Evolutionary conservation across 768 basidiomycete species (phyloP).

Genomic region (Tulasnella sp.): DNA sequence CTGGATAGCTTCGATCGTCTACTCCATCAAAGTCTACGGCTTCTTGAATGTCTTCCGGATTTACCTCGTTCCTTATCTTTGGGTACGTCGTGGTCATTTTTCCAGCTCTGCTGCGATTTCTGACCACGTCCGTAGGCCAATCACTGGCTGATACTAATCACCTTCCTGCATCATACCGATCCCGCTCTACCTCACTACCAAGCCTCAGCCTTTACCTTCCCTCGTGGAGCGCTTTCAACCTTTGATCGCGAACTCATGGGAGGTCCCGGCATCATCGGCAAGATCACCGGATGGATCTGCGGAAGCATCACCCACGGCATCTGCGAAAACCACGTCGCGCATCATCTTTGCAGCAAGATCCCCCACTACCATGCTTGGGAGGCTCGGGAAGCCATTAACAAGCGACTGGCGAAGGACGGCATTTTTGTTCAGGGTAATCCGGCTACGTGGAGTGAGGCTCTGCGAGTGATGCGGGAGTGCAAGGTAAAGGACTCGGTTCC

Average conservation of each 20-base stretch:
- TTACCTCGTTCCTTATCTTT: conserved; percentile 59
- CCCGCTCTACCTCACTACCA: conserved; percentile 94
- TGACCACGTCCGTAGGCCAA: conserved; percentile 56
- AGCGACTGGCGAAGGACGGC: conserved; percentile 65
- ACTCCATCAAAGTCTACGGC: conserved; percentile 62
- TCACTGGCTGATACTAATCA: conserved; percentile 96
- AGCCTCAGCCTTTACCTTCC: conserved; percentile 85
- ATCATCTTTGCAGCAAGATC: conserved; percentile 94
- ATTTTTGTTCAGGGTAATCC: conserved; percentile 69
- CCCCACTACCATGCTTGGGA: conserved; percentile 98
- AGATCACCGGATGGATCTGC: conserved; percentile 82
- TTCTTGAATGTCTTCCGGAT: conserved; percentile 73
- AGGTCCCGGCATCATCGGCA: conserved; percentile 59
- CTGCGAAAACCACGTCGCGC: conserved; percentile 91
- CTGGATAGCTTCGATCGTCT: conserved; percentile 64
- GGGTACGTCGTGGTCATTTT: background rate
- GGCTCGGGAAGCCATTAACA: conserved; percentile 81
- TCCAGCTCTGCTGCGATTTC: background rate
- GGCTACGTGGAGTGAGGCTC: conserved; percentile 78
- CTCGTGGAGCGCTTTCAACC: conserved; percentile 90
- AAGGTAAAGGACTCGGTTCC: conserved; percentile 51
- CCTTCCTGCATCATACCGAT: conserved; percentile 98
- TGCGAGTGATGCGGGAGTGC: conserved; percentile 78
- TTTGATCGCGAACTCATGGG: conserved; percentile 83
- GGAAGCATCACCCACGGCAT: conserved; percentile 86